Conservation (phyloP, 208 protist genomes). For the Strigomonas culicis region DNA sequence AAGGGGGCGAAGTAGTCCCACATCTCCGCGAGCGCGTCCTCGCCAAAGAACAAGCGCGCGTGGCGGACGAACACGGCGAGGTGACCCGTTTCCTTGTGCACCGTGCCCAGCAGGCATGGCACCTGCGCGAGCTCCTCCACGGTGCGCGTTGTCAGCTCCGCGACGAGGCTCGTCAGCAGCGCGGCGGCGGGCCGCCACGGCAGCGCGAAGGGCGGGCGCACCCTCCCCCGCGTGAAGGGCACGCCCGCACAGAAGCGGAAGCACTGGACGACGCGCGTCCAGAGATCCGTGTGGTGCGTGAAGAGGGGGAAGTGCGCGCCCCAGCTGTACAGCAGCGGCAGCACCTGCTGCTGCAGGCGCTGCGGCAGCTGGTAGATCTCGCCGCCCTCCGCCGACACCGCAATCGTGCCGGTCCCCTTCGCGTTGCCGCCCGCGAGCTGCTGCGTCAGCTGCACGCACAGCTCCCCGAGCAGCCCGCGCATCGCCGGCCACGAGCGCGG, state of each 20-base stretch:
- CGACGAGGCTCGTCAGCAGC: slow-evolving; percentile 19
- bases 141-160: not conserved
- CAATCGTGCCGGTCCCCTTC: not conserved
- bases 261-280: slow-evolving; percentile 33
- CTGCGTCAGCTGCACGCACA: not conserved
- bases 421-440: not conserved
- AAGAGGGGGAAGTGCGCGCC: slow-evolving; percentile 49
- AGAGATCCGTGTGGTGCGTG: slow-evolving; percentile 24
- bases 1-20: slow-evolving; percentile 48
- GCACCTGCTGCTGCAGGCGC: slow-evolving; percentile 37
- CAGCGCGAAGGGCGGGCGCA: slow-evolving; percentile 27
- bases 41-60: slow-evolving; percentile 36
- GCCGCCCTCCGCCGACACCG: slow-evolving; percentile 8
- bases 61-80: not conserved
- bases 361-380: slow-evolving; percentile 21
- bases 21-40: slow-evolving; percentile 36
- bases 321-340: slow-evolving; percentile 68
- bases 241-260: slow-evolving; percentile 17
- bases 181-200: slow-evolving; percentile 60
- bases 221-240: not conserved
- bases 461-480: not conserved
- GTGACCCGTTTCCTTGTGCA: not conserved
- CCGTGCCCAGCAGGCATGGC: slow-evolving; percentile 10
- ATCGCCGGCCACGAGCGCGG: not conserved
- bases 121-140: slow-evolving; percentile 6